Conservation (phyloP, 2,329 filamentous ascomycete species). For the Fusarium sp. region DNA sequence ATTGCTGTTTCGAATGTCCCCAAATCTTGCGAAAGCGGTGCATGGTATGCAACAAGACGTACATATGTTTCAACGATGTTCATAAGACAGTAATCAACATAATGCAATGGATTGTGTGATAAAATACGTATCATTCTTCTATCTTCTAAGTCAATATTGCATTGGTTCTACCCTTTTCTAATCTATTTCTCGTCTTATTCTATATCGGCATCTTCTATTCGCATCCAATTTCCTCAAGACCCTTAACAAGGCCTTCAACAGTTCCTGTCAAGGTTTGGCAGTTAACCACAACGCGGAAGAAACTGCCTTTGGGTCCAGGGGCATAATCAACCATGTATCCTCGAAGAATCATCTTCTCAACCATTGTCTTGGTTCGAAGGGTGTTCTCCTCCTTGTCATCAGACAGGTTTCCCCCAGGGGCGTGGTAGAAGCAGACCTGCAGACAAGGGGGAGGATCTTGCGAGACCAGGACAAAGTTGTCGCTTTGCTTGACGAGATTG, state of each 20-base stretch:
- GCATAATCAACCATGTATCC: constrained; percentile 73
- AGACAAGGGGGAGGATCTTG: constrained; percentile 85
- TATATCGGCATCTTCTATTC: constrained; percentile 24
- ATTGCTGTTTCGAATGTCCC: background rate
- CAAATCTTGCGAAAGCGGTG: background rate
- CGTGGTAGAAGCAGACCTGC: constrained; percentile 95
- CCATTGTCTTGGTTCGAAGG: constrained; percentile 61
- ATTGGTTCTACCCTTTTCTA: background rate
- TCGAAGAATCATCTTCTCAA: constrained; percentile 59
- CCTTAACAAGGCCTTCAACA: constrained; percentile 65
- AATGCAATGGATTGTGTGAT: background rate
- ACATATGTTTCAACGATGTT: background rate
- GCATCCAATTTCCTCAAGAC: constrained; percentile 61
- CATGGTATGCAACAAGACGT: too few species aligned
- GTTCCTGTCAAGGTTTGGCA: constrained; percentile 65
- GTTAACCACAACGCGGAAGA: constrained; percentile 71
- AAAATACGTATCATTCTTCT: background rate
- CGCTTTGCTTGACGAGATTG: constrained; percentile 62
- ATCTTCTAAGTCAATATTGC: background rate
- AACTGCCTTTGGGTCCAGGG: constrained; percentile 66
- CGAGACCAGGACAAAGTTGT: constrained; percentile 77
- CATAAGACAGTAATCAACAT: background rate
- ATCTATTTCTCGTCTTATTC: background rate
- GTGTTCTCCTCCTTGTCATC: constrained; percentile 61
- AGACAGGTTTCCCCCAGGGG: constrained; percentile 63